phyloP scores from a whole-genome alignment of 2,329 filamentous ascomycete species.

The Cladosporium colombiae region DNA sequence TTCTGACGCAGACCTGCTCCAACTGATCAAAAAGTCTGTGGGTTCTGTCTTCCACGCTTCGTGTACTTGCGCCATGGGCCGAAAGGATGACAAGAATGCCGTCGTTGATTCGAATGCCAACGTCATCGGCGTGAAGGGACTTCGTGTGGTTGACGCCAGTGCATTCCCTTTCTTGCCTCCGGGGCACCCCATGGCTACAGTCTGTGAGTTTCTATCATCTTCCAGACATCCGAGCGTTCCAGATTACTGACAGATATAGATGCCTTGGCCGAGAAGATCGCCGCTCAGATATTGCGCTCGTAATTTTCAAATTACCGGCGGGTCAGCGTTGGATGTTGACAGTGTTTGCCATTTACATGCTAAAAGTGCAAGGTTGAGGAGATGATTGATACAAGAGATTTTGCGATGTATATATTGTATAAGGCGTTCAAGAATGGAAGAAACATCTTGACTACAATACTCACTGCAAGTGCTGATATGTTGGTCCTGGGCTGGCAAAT shows the following conservation, averaged over 20 bases:
- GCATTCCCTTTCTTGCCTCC: too few species aligned
- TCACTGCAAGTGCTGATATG: not conserved
- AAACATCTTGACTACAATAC: not conserved
- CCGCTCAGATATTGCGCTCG: not conserved
- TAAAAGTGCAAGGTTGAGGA: not conserved
- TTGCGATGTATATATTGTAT: not conserved
- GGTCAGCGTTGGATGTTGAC: not conserved
- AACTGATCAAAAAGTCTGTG: conserved; percentile 9
- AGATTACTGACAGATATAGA: not conserved
- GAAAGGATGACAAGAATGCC: too few species aligned
- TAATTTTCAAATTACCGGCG: not conserved
- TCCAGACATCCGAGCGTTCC: not conserved
- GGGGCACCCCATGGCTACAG: too few species aligned
- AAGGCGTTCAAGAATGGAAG: not conserved
- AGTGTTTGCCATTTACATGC: not conserved
- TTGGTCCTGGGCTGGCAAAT: not conserved
- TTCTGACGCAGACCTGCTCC: not conserved
- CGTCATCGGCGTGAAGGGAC: too few species aligned
- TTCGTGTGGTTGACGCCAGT: too few species aligned
- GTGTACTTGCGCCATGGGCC: conserved; percentile 12
- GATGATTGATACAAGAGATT: not conserved
- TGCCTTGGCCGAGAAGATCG: not conserved
- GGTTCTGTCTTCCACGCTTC: conserved; percentile 22
- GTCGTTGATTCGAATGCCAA: too few species aligned
- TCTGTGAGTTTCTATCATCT: not conserved